Evolutionary conservation across 768 basidiomycete genomes (phyloP), one percentile per base, ranked within the genome.

Genomic region (Suillus fuscotomentosus): DNA sequence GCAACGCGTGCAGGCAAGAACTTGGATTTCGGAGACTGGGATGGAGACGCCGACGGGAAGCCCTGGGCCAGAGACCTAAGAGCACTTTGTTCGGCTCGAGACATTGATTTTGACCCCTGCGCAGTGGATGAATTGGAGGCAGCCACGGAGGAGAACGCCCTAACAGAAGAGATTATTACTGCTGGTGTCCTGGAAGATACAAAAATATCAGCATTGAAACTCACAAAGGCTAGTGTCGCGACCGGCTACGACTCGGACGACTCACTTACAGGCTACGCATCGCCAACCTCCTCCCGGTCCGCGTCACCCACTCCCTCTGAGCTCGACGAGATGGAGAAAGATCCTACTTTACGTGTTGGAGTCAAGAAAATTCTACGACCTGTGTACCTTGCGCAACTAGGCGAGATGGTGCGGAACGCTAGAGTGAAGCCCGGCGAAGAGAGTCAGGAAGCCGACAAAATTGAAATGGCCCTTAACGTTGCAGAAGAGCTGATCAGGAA

Each of bases 371-470:
- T 91, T 15, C 72, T 82, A n/a, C 83, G 88, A 20, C 97, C 97
- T 0, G 92, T 99, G 10, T 99, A 98, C 74, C 86, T 99, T 14
- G 84, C 84, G 9, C 95, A 98, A 71, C 81, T 99, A 5, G 88
- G 88, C 5, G 86, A 86, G 57, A 79, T 97, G 70, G 78, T 99
- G n/a, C 84, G 89, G 41, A 82, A 83, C 20, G 83, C 82, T n/a
- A 79, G 81, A 3, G 70, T 82, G 50, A 78, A 82, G 63, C 75
- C 81, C 39, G 82, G 82, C 22, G 82, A 89, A 60, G 86, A 85
- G 45, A 81, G 84, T 13, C 84, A 87, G 43, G 86, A 92, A 65
- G 91, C 89, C 0, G 89, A 94, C 63, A 86, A 82, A 70, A 78
- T 94, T 10, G 92, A 96, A 71, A 85, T 95, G 78, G 96, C 88